Conservation (phyloP, 2,329 filamentous ascomycete genomes). For the Fusarium sp. region DNA sequence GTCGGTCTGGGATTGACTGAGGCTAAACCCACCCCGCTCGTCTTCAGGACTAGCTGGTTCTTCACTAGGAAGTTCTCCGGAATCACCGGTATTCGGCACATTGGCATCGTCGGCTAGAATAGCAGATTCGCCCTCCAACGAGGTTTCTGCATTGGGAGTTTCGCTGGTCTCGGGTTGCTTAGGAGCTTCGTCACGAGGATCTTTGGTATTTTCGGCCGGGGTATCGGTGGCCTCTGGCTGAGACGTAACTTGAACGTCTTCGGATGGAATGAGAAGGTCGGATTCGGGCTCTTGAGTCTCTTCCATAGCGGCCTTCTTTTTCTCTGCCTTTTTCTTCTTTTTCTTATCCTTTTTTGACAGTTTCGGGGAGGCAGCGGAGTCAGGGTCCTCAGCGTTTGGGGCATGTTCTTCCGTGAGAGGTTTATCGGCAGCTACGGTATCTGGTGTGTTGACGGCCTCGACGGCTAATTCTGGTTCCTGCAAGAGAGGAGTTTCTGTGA, state of each 20-base stretch:
- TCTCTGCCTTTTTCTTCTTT: slow-evolving; percentile 46
- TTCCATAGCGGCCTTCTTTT: slow-evolving; percentile 45
- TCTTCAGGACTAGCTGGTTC: slow-evolving; percentile 46
- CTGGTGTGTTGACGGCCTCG: slow-evolving; percentile 26
- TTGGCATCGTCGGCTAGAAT: slow-evolving; percentile 26
- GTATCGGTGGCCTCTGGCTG: slow-evolving; percentile 21
- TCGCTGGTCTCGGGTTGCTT: slow-evolving; percentile 34
- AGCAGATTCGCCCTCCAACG: slow-evolving; percentile 17
- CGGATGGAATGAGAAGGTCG: slow-evolving; percentile 24
- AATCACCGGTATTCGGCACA: slow-evolving; percentile 29
- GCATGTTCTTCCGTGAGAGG: slow-evolving; percentile 22
- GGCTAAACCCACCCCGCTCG: slow-evolving; percentile 47
- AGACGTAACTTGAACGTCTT: slow-evolving; percentile 25
- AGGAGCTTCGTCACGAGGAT: slow-evolving; percentile 25
- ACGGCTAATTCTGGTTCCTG: slow-evolving; percentile 34
- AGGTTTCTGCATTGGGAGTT: slow-evolving; percentile 7
- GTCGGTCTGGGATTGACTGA: slow-evolving; percentile 47
- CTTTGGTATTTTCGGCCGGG: slow-evolving; percentile 17
- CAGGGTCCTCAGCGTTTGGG: slow-evolving; percentile 36
- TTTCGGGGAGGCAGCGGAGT: slow-evolving; percentile 39
- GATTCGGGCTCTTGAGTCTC: slow-evolving; percentile 35
- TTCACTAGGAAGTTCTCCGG: slow-evolving; percentile 40
- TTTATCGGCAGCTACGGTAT: slow-evolving; percentile 23
- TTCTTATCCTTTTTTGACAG: slow-evolving; percentile 52
- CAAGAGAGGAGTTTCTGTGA: slow-evolving; percentile 33